phyloP scores from a whole-genome alignment of 2,329 filamentous ascomycete genomes.

The Xylariaceae sp. region DNA sequence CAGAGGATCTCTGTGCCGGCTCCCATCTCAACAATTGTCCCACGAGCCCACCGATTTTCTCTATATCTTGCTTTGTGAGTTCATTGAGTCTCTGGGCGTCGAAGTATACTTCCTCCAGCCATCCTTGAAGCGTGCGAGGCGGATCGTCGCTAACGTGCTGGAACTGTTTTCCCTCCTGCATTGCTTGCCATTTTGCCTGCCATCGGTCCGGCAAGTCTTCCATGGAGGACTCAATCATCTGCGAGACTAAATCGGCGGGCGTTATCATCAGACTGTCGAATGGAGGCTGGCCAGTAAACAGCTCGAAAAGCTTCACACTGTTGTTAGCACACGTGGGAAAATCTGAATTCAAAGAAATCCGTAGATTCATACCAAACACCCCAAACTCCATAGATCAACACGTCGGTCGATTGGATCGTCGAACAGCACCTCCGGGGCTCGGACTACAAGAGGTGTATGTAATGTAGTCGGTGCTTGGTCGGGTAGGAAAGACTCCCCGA shows the following conservation, averaged over 20 bases:
- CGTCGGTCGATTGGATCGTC: slow-evolving; percentile 5
- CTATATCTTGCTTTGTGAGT: slow-evolving; percentile 6
- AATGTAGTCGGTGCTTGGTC: neutral
- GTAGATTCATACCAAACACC: slow-evolving; percentile 9
- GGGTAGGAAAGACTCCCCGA: slow-evolving; percentile 6
- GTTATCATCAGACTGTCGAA: slow-evolving; percentile 3
- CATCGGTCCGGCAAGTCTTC: slow-evolving; percentile 10
- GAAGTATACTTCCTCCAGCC: slow-evolving; percentile 10
- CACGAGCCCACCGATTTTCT: slow-evolving; percentile 1
- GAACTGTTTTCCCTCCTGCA: neutral
- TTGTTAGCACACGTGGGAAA: neutral
- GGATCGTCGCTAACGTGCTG: neutral
- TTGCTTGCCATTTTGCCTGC: slow-evolving; percentile 6
- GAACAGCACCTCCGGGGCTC: slow-evolving; percentile 11
- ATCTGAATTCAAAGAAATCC: neutral
- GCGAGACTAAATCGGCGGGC: neutral
- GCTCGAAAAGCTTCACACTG: slow-evolving; percentile 10
- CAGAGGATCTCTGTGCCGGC: slow-evolving; percentile 2
- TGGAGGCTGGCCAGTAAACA: slow-evolving; percentile 11
- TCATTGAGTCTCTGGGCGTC: neutral
- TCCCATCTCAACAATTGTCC: slow-evolving; percentile 3
- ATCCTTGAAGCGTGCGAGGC: slow-evolving; percentile 4
- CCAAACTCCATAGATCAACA: slow-evolving; percentile 13
- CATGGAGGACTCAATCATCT: slow-evolving; percentile 6
- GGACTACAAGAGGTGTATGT: slow-evolving; percentile 9